Evolutionary conservation across 257 asterid species (phyloP).

Genomic region (Scutellaria baicalensis): DNA sequence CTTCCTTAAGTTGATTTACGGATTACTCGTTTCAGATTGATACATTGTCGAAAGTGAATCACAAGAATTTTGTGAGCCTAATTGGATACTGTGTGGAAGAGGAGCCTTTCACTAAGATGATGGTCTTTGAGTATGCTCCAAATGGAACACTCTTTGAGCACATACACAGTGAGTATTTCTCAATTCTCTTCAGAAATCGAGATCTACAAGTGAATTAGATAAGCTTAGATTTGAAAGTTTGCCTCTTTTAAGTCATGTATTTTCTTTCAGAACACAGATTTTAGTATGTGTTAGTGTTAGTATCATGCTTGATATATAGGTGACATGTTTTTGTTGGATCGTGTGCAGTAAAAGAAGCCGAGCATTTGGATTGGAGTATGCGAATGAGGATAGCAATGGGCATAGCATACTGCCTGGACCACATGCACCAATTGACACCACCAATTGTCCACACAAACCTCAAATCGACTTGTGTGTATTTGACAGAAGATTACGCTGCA

Average conservation of each 20-base stretch:
- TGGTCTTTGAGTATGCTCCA: conserved; percentile 93
- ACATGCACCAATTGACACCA: conserved; percentile 70
- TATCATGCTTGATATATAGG: too few relatives aligned
- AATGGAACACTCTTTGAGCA: conserved; percentile 94
- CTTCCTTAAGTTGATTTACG: background rate
- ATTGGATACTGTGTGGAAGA: conserved; percentile 83
- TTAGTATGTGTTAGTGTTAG: too few relatives aligned
- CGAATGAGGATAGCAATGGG: conserved; percentile 91
- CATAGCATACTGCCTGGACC: conserved; percentile 70
- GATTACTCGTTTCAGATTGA: conserved; percentile 46
- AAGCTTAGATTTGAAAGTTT: too few relatives aligned
- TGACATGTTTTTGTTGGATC: background rate
- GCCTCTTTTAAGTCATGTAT: too few relatives aligned
- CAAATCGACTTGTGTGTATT: conserved; percentile 55
- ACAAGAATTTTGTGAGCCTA: conserved; percentile 78
- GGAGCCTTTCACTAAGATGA: conserved; percentile 82
- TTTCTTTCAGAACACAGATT: too few relatives aligned
- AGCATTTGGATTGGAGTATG: conserved; percentile 73
- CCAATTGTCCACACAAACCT: conserved; percentile 53
- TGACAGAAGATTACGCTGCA: conserved; percentile 85
- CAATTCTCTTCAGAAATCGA: background rate
- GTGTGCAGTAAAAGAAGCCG: conserved; percentile 73
- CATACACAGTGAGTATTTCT: conserved; percentile 63
- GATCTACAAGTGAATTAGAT: too few relatives aligned
- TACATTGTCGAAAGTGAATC: conserved; percentile 70